These are phyloP conservation scores for Kregervanrija fluxuum DNA, from an alignment of 805 yeast species.

Conservation along the genomic window DNA sequence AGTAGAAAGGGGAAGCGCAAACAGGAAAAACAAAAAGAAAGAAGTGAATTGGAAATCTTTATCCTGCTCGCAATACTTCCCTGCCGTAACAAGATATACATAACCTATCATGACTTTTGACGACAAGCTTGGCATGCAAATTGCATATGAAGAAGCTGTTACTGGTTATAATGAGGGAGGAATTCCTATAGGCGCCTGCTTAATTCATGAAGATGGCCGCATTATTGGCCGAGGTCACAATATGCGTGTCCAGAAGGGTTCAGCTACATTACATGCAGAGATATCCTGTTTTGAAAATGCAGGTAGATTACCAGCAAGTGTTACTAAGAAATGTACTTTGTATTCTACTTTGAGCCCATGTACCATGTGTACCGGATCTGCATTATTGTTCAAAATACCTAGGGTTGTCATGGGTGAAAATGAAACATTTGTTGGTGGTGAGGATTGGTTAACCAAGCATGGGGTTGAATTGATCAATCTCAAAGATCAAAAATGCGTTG, in stretches of 20 bases:
- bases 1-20: too few relatives aligned
- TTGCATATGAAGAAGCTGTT: slow-evolving; percentile 67
- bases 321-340: slow-evolving; percentile 79
- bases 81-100: not conserved
- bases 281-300: slow-evolving; percentile 84
- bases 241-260: slow-evolving; percentile 75
- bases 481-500: slow-evolving; percentile 54
- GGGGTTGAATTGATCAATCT: slow-evolving; percentile 70
- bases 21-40: too few relatives aligned
- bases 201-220: slow-evolving; percentile 67
- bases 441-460: slow-evolving; percentile 55
- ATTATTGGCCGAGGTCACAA: slow-evolving; percentile 88
- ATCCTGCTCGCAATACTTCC: too few relatives aligned
- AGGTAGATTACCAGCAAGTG: slow-evolving; percentile 75
- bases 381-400: slow-evolving; percentile 78
- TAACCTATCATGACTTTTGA: slow-evolving; percentile 40
- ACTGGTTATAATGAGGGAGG: slow-evolving; percentile 78
- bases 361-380: slow-evolving; percentile 93
- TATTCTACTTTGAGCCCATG: slow-evolving; percentile 93
- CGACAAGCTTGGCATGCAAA: slow-evolving; percentile 57
- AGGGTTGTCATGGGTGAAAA: slow-evolving; percentile 90
- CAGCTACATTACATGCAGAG: slow-evolving; percentile 89
- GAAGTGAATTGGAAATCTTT: too few relatives aligned
- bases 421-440: slow-evolving; percentile 76
- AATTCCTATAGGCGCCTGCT: slow-evolving; percentile 57